Base-by-base conservation (phyloP, 2,329 filamentous ascomycete genomes). In the Ustulina deusta region DNA sequence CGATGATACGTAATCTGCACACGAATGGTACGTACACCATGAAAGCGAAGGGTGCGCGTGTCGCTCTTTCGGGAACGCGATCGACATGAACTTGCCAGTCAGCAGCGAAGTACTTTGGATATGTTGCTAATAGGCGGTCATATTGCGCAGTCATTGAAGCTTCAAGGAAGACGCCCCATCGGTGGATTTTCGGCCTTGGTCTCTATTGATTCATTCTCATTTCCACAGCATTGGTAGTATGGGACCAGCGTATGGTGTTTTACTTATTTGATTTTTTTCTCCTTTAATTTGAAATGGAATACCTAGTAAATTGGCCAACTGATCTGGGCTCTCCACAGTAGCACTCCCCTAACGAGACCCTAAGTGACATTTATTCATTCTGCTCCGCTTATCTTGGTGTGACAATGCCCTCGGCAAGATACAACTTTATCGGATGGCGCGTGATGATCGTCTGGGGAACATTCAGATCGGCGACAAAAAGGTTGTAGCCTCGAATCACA, bases 371-470 rank as follows among this genome's bases (percentile, higher is more conserved):
- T 27, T 36, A 20, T 38, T 25, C 32, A 20, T 2, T 32, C 32
- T 34, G 51, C 48, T 55, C 62, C 29, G 48, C 62, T 65, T 65
- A 60, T 59, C 63, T 54, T 54, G 25, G 29, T 5, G 46, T 55
- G 44, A 52, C 27, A 48, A 54, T 55, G 32, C 29, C 46, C 46
- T 40, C 44, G 22, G 44, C 36, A 27, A 20, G 48, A 46, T 52
- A 46, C 20, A 57, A 25, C 51, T 38, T 36, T 42, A 42, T 55
- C 54, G 20, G 17, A 22, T 48, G 65, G 54, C 65, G 65, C 42
- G 60, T 49, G 65, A 57, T 36, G 60, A 67, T 67, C 60, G 52
- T 60, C 55, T 11, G 48, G 48, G 60, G 60, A 67, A 51, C 55
- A 29, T 49, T 20, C 11, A 29, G 59, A 42, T 54, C 49, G 46